Percentiles rank a stretch among this genome's conserved stretches.
These are phyloP conservation scores for Xanthoconium separans DNA, from an alignment of 1,284 basidiomycete species.

Conservation along the genomic window DNA sequence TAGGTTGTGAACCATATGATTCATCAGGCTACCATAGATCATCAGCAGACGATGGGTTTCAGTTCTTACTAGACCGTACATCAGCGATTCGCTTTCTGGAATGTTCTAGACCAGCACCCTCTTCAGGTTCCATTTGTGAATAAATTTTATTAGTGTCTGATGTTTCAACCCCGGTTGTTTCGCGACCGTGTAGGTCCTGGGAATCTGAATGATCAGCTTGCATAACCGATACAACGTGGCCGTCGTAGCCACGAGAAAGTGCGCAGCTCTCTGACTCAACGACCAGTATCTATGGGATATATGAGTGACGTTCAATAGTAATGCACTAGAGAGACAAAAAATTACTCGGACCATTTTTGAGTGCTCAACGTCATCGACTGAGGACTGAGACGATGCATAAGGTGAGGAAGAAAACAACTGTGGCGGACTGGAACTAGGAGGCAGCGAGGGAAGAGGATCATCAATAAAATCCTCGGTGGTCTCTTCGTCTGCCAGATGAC, in stretches of 20 bases:
- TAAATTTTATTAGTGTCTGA: background rate
- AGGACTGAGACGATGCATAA: constrained; percentile 40
- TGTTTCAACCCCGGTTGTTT: background rate
- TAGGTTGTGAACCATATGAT: background rate
- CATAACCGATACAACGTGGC: background rate
- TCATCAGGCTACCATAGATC: constrained; percentile 12
- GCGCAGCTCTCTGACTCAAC: background rate
- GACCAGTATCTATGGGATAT: constrained; percentile 5
- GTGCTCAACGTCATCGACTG: constrained; percentile 9
- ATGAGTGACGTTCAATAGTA: constrained; percentile 1
- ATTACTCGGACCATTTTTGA: constrained; percentile 14
- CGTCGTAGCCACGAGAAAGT: background rate
- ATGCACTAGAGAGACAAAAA: background rate
- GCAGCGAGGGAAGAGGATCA: constrained; percentile 35
- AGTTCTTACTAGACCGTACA: constrained; percentile 15
- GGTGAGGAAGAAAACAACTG: constrained; percentile 48
- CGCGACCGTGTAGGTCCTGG: background rate
- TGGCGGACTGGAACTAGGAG: constrained; percentile 50
- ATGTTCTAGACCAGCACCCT: background rate
- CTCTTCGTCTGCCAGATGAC: constrained; percentile 1
- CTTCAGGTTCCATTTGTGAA: background rate
- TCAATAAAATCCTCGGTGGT: constrained; percentile 7
- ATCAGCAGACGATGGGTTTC: constrained; percentile 3
- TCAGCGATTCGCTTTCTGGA: constrained; percentile 17
- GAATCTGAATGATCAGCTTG: constrained; percentile 1